Evolutionary conservation across 345 rosid species (phyloP), one percentile per base, ranked within the genome.

Genomic region (Psidium friedrichsthalianum): DNA sequence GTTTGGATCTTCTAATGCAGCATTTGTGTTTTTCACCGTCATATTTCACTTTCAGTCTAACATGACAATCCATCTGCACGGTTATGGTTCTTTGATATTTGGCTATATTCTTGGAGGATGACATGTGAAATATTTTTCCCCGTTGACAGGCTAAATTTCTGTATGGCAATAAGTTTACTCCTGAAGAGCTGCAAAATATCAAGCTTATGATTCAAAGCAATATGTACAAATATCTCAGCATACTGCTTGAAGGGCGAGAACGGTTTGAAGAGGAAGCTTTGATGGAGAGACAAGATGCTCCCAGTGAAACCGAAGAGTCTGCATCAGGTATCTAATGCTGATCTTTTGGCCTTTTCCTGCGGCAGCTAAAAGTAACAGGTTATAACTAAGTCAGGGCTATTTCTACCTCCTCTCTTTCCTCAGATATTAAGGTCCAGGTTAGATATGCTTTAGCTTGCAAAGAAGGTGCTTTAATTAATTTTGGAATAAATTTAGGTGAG

Each of bases 201-300:
- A 94, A 94, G 89, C 88, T 91, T 49, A 91, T 93, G 92, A 94
- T 94, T 87, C 96, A 94, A 85, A 93, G 95, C 84, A 92, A 90
- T 69, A 88, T 94, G 91, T 94, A 92, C 88, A 90, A 87, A 84
- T 94, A 93, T 88, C 96, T 94, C 87, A 93, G 96, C 85, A 85
- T 90, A 76, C 90, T 94, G 85, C 93, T 93, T 85, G 96, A 94
- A 83, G 95, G 95, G 49, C 87, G 96, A 32, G 95, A 94, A 82
- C 88, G 89, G 61, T 94, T 94, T 85, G 96, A 94, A 86, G 96
- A 94, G 88, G 93, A 91, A 83, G 88, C 88, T 57, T 61, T 90
- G 84, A 61, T 69, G 84, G 92, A 84, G 88, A 86, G 64, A 27
- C 52, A 55, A 74, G 86, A 82, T 61, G 49, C 82, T 86, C 51